phyloP scores from a whole-genome alignment of 2,329 filamentous ascomycete species.

The Penicillium sp. region DNA sequence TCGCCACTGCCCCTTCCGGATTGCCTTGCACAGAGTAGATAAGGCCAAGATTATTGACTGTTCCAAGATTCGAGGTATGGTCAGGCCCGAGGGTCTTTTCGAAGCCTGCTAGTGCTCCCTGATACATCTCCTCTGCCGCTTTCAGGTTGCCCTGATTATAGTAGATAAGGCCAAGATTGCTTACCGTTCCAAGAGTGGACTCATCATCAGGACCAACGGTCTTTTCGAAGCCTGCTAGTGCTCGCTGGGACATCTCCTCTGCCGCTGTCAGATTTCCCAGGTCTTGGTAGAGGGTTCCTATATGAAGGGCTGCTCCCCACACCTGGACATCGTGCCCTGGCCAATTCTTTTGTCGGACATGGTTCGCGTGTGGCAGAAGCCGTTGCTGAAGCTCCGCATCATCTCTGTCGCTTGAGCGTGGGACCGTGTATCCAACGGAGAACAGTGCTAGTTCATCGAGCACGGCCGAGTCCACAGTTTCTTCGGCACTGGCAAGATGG shows the following conservation, averaged over 20 bases:
- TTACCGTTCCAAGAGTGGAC: neutral
- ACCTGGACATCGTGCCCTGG: neutral
- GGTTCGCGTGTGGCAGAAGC: slow-evolving; percentile 15
- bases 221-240: neutral
- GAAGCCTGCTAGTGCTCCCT: neutral
- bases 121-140: neutral
- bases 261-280: neutral
- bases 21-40: neutral
- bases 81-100: neutral
- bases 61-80: neutral
- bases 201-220: neutral
- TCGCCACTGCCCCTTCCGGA: neutral
- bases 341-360: slow-evolving; percentile 3
- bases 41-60: neutral
- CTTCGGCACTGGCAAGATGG: slow-evolving; percentile 4
- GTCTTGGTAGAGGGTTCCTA: neutral
- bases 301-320: slow-evolving; percentile 1
- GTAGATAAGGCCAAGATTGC: slow-evolving; percentile 1
- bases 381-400: slow-evolving; percentile 14
- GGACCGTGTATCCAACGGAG: slow-evolving; percentile 12
- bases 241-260: neutral
- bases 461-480: neutral
- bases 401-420: neutral
- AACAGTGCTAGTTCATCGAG: slow-evolving; percentile 13
- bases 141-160: neutral